Evolutionary conservation across 1,139 yeast species (phyloP).

Genomic region (Yamadazyma taylorii): DNA sequence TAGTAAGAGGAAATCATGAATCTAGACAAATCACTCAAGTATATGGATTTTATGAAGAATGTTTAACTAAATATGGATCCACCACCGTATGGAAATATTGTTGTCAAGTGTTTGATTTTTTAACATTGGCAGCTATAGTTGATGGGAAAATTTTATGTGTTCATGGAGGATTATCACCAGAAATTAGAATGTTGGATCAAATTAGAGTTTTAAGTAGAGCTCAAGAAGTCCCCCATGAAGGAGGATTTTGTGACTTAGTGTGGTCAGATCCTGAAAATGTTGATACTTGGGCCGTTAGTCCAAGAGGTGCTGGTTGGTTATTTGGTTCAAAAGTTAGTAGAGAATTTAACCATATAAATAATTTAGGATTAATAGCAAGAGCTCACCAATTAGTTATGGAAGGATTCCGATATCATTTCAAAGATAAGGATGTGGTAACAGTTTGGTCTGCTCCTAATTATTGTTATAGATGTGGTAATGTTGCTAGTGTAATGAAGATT

Average conservation of each 20-base stretch:
- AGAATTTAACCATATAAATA: conserved; percentile 91
- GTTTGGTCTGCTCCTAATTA: conserved; percentile 99
- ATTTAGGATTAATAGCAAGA: conserved; percentile 82
- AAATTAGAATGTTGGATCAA: conserved; percentile 94
- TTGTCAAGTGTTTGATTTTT: conserved; percentile 92
- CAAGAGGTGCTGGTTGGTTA: conserved; percentile 98
- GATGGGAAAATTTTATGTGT: conserved; percentile 93
- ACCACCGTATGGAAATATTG: conserved; percentile 98
- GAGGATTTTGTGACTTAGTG: conserved; percentile 94
- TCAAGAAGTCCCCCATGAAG: conserved; percentile 99
- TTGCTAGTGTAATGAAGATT: conserved; percentile 96
- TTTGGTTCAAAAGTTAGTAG: conserved; percentile 92
- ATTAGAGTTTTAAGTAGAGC: conserved; percentile 92
- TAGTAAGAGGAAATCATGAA: conserved; percentile 94
- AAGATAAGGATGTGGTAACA: conserved; percentile 92
- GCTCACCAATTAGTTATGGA: conserved; percentile 99
- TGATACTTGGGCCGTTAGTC: conserved; percentile 98
- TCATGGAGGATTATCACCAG: conserved; percentile 98
- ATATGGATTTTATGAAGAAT: conserved; percentile 89
- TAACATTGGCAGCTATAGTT: conserved; percentile 90
- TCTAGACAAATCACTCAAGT: conserved; percentile 95
- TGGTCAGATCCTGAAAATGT: conserved; percentile 99
- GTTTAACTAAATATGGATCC: conserved; percentile 87
- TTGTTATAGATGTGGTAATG: conserved; percentile 97
- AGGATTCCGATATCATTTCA: conserved; percentile 93